A percentile compares a stretch with the other conserved stretches of the same genome.
These are phyloP conservation scores for Candida tunisiensis DNA, from an alignment of 1,139 yeast genomes.

Conservation along the genomic window DNA sequence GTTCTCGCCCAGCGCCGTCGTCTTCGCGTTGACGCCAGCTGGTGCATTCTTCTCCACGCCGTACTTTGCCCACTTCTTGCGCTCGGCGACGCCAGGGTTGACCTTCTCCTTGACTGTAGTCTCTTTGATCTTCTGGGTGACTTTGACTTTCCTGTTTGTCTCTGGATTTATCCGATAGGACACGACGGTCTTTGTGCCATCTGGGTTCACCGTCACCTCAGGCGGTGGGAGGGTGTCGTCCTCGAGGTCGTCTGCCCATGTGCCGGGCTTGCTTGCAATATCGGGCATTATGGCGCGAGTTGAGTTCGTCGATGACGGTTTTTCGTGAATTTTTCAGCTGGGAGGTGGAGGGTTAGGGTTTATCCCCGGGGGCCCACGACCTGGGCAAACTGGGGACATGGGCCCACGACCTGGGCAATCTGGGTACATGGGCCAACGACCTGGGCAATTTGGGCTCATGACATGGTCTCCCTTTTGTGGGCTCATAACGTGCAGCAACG, in stretches of 20 bases:
- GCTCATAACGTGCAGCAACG: no score
- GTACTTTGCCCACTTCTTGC: conserved; percentile 38
- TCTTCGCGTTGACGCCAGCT: conserved; percentile 70
- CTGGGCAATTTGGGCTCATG: no score
- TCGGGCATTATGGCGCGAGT: conserved; percentile 1
- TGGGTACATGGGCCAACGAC: no score
- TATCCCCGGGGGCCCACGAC: no score
- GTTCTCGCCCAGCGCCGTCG: conserved; percentile 72
- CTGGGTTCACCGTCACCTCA: conserved; percentile 49
- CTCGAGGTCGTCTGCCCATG: conserved; percentile 14
- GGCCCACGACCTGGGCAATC: no score
- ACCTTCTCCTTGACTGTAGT: conserved; percentile 68
- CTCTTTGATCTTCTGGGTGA: conserved; percentile 73
- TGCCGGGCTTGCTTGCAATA: conserved; percentile 4
- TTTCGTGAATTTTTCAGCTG: no score
- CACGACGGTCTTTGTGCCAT: conserved; percentile 81
- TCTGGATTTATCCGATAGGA: conserved; percentile 53
- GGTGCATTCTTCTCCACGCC: conserved; percentile 67
- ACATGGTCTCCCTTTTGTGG: no score
- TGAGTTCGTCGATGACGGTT: no score
- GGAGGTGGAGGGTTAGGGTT: no score
- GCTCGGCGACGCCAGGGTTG: conserved; percentile 26
- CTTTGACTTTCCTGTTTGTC: conserved; percentile 71
- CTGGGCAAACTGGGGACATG: no score
- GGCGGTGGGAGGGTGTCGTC: conserved; percentile 11